phyloP scores from a whole-genome alignment of 2,329 filamentous ascomycete species.

The Zymoseptoria passerinii region DNA sequence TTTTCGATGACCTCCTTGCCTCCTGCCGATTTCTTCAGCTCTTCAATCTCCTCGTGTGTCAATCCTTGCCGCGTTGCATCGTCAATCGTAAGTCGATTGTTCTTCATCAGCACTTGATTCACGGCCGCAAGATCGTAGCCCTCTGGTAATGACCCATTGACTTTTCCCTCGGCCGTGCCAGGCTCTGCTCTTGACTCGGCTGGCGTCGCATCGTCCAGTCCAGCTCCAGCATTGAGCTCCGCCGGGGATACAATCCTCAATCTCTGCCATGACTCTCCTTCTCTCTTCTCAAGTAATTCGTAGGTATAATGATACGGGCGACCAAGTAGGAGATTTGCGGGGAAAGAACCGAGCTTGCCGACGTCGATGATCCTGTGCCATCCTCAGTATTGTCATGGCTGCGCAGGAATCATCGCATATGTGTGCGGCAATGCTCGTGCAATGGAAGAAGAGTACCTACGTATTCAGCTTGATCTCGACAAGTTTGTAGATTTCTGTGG shows the following conservation, averaged over 20 bases:
- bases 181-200: slow-evolving; percentile 26
- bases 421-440: slow-evolving; percentile 14
- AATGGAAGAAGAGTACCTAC: slow-evolving; percentile 42
- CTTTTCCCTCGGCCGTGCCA: slow-evolving; percentile 9
- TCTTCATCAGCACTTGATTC: slow-evolving; percentile 48
- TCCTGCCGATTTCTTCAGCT: slow-evolving; percentile 59
- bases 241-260: slow-evolving; percentile 70
- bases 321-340: slow-evolving; percentile 81
- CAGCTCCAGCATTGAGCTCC: slow-evolving; percentile 70
- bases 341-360: slow-evolving; percentile 88
- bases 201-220: slow-evolving; percentile 48
- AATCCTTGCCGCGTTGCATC: slow-evolving; percentile 65
- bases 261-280: slow-evolving; percentile 56
- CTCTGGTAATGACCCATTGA: background rate
- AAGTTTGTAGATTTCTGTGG: slow-evolving; percentile 51
- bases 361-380: slow-evolving; percentile 66
- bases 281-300: slow-evolving; percentile 67
- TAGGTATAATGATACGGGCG: slow-evolving; percentile 87
- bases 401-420: slow-evolving; percentile 24
- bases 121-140: slow-evolving; percentile 38
- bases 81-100: slow-evolving; percentile 56
- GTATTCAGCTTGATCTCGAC: slow-evolving; percentile 54
- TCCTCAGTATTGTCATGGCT: slow-evolving; percentile 25
- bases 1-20: slow-evolving; percentile 90
- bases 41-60: slow-evolving; percentile 61